Conservation (phyloP, 2,329 filamentous ascomycete genomes). For the Chaetomiaceae sp. region DNA sequence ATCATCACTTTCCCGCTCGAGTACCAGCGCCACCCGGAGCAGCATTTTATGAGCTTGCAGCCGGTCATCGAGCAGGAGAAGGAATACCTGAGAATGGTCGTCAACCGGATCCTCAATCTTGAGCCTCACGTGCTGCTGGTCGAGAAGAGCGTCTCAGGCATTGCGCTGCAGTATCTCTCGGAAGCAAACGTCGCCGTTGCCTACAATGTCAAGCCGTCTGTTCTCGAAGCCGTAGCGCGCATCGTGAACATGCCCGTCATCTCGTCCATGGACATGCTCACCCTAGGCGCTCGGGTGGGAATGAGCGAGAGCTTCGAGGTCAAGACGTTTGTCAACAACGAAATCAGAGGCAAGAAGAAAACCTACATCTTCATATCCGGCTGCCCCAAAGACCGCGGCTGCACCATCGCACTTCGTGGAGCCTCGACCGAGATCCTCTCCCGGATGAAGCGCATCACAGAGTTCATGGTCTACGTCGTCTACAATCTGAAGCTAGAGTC, state of each 20-base stretch:
- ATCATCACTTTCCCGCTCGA: slow-evolving; percentile 95
- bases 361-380: slow-evolving; percentile 95
- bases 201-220: slow-evolving; percentile 94
- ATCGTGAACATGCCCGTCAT: slow-evolving; percentile 91
- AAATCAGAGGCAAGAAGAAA: slow-evolving; percentile 71
- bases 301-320: slow-evolving; percentile 86
- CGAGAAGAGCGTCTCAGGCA: slow-evolving; percentile 85
- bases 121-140: slow-evolving; percentile 84
- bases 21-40: slow-evolving; percentile 81
- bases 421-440: slow-evolving; percentile 66
- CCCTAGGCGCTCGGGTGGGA: slow-evolving; percentile 70
- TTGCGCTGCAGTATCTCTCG: slow-evolving; percentile 83
- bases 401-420: slow-evolving; percentile 87
- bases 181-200: slow-evolving; percentile 88
- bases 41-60: slow-evolving; percentile 97
- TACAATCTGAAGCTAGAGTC: slow-evolving; percentile 97
- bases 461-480: slow-evolving; percentile 98
- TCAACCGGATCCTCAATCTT: slow-evolving; percentile 83
- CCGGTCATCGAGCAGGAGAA: slow-evolving; percentile 95
- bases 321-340: slow-evolving; percentile 84
- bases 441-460: slow-evolving; percentile 86
- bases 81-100: slow-evolving; percentile 86
- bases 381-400: slow-evolving; percentile 83
- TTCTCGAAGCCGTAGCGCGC: slow-evolving; percentile 89
- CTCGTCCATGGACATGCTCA: slow-evolving; percentile 90